Conservation (phyloP, 257 asterid genomes). For the Solanum megistacrolobum region DNA sequence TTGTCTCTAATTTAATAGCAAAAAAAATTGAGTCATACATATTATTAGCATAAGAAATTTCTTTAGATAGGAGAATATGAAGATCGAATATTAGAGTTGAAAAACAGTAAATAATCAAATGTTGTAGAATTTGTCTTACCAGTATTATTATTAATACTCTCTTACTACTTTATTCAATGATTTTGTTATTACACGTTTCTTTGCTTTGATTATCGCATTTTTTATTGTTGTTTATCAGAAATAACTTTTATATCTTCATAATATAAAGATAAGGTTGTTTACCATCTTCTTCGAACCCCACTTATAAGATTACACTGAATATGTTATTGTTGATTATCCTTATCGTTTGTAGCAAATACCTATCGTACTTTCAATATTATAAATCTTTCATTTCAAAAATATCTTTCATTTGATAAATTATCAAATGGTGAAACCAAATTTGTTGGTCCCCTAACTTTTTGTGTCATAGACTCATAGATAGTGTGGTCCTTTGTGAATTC, state of each 20-base stretch:
- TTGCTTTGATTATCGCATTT: background rate
- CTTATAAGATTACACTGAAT: background rate
- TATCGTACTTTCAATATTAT: background rate
- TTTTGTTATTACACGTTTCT: background rate
- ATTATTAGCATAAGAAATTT: no score
- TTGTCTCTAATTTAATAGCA: background rate
- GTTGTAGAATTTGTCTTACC: background rate
- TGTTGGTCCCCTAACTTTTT: background rate
- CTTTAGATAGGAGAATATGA: no score
- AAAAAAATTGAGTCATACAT: no score
- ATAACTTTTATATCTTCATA: background rate
- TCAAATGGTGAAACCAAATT: background rate
- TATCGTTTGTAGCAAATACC: background rate
- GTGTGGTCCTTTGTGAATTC: background rate
- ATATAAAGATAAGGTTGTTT: background rate
- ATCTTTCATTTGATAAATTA: background rate
- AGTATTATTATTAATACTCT: background rate
- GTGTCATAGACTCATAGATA: background rate
- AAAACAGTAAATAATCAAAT: background rate
- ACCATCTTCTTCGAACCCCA: fast-evolving
- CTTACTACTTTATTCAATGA: background rate
- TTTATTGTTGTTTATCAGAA: background rate
- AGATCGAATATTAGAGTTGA: background rate
- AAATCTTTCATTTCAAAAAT: background rate
- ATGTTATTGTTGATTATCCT: background rate